Base-by-base conservation (phyloP, 2,329 filamentous ascomycete species). In the Fusarium luffae region DNA sequence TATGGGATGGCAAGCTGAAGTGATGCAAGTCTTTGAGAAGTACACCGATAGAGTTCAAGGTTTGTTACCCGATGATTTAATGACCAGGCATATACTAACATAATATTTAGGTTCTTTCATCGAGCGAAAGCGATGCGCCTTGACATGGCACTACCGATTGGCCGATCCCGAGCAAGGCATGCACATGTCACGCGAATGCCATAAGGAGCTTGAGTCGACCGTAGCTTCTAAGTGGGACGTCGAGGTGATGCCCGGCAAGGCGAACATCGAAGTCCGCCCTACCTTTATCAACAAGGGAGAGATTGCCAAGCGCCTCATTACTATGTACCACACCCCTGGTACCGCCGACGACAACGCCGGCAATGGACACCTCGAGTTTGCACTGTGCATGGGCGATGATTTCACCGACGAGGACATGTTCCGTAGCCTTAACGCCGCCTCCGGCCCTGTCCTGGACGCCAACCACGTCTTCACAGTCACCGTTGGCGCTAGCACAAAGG, bases 401-500 rank as follows among this genome's bases (percentile, higher is more conserved):
- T 97, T 96, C 74, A 99, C 96, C 8, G 96, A 99, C 77, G 96
- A 99, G 86, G 95, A 97, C 90, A 90, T 90, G 89, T 98, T 98
- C 88, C 92, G 93, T 59, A 91, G 93, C 16, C 86, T 98, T 46
- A 89, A 89, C 74, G 84, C 82, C 1, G 78, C 87, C 7, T 85
- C 84, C 3, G 85, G 82, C 79, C 86, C 76, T 77, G 90, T 81
- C 79, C 86, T 76, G 68, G 81, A 80, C 78, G 69, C 77, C 18
- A 83, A 93, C 37, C 88, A 94, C 75, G 88, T 97, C 68, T 98
- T 97, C 81, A 93, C 93, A 3, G 93, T 97, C 44, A 97, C 94
- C 0, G 93, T 98, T 4, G 96, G 96, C 4, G 92, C 94, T 7
- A 96, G 92, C 80, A 94, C 92, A 58, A 98, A 98, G 84, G 91